These are phyloP conservation scores for Paraphaeosphaeria sporulosa DNA, from an alignment of 2,329 filamentous ascomycete species.

Conservation along the genomic window DNA sequence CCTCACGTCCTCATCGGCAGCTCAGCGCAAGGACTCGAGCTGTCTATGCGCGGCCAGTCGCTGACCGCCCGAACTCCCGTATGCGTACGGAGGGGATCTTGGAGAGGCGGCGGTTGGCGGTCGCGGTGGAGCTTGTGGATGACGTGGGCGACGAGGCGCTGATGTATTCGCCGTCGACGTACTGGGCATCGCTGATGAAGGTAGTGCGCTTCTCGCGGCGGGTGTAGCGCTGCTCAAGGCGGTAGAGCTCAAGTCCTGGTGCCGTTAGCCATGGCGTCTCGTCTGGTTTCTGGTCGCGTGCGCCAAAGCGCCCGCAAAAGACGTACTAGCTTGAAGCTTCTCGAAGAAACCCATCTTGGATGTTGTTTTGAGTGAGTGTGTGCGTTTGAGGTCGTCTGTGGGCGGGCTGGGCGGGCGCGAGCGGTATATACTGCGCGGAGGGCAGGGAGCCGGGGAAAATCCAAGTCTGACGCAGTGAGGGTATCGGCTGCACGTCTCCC, in stretches of 20 bases:
- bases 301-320: neutral
- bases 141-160: slow-evolving; percentile 60
- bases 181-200: slow-evolving; percentile 87
- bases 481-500: slow-evolving; percentile 17
- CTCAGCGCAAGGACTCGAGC: neutral
- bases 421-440: slow-evolving; percentile 27
- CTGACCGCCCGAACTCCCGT: slow-evolving; percentile 39
- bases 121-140: slow-evolving; percentile 36
- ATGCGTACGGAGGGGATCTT: slow-evolving; percentile 44
- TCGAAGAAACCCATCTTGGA: slow-evolving; percentile 49
- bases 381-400: neutral
- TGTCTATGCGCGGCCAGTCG: slow-evolving; percentile 34
- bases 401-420: slow-evolving; percentile 18
- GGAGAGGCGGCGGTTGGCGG: slow-evolving; percentile 41
- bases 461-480: slow-evolving; percentile 2
- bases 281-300: neutral
- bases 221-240: slow-evolving; percentile 94
- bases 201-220: slow-evolving; percentile 88
- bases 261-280: slow-evolving; percentile 17
- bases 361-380: slow-evolving; percentile 10
- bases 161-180: slow-evolving; percentile 95
- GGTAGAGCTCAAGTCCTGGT: slow-evolving; percentile 84
- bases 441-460: slow-evolving; percentile 25
- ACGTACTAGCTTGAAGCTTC: slow-evolving; percentile 51
- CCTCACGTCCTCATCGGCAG: slow-evolving; percentile 2